phyloP scores from a whole-genome alignment of 2,329 filamentous ascomycete genomes.

The Fusarium sp. region DNA sequence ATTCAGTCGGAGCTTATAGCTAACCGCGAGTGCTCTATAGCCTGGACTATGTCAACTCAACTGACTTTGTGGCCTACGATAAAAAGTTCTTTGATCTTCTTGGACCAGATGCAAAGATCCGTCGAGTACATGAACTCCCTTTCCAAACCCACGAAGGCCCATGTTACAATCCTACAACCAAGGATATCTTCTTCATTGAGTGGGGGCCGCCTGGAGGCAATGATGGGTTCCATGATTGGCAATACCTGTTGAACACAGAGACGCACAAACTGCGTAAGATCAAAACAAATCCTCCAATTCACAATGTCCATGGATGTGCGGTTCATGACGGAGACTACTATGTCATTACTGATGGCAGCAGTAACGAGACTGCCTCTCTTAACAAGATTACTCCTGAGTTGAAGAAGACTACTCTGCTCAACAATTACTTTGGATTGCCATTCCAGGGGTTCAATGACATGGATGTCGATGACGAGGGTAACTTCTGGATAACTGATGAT shows the following conservation, averaged over 20 bases:
- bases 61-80: background rate
- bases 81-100: background rate
- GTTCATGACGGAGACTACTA: background rate
- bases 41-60: background rate
- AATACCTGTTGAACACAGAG: background rate
- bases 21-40: background rate
- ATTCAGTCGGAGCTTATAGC: background rate
- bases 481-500: background rate
- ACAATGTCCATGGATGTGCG: background rate
- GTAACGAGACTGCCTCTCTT: background rate
- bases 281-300: background rate
- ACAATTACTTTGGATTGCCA: background rate
- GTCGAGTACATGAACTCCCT: background rate
- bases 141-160: background rate
- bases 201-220: background rate
- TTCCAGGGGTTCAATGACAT: conserved; percentile 1
- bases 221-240: background rate
- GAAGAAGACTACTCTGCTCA: background rate
- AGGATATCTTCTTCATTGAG: background rate
- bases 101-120: background rate
- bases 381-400: background rate
- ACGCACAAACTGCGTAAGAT: background rate
- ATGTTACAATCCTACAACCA: background rate
- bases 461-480: background rate
- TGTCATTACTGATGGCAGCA: background rate